Base-by-base conservation (phyloP, 2,329 filamentous ascomycete species). In the Chaetomium sp. region DNA sequence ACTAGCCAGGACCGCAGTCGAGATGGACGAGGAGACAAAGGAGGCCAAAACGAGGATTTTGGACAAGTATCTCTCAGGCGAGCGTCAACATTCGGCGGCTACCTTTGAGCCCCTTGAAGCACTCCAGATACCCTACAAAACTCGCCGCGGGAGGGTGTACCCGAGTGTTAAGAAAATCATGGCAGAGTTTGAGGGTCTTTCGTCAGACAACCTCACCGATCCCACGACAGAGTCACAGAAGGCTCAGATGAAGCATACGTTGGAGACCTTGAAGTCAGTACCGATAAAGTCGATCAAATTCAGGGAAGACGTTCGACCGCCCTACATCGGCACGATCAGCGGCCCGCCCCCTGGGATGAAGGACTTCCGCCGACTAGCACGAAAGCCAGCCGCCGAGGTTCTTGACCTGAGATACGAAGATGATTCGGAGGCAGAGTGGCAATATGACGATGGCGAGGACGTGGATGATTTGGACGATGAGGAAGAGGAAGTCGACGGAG, bases 341-440 rank as follows among this genome's bases (percentile, higher is more conserved):
- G 81, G 80, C 53, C 75, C 79, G 5, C 79, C 81, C 11, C 71
- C 65, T 59, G 75, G 67, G 49, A 70, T 71, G 44, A 76, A 76
- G 1, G 78, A 79, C 35, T 75, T 85, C 59, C 66, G 67, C 4
- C 74, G 70, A 47, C 68, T 84, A 6, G 79, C 81, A 57, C 68
- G 81, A 65, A 72, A 82, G 68, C 75, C 88, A 58, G 62, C 76
- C 65, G 68, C 74, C 62, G 69, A 78, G 69, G 71, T 75, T n/a
- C 72, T 90, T 1, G 80, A 85, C 5, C 78, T 88, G 4, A 78
- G 89, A 63, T 95, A 95, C 67, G 88, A 91, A 61, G 91, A 92
- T 67, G 89, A 94, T 66, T 92, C 88, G 3, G 89, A 95, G 68
- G 88, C 82, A 5, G 89, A 94, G 68, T 95, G 89, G 89, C 86